Percentiles rank a stretch among this genome's conserved stretches.
Conservation (phyloP, 257 asterid genomes). For the Thymus quinquecostatus region DNA sequence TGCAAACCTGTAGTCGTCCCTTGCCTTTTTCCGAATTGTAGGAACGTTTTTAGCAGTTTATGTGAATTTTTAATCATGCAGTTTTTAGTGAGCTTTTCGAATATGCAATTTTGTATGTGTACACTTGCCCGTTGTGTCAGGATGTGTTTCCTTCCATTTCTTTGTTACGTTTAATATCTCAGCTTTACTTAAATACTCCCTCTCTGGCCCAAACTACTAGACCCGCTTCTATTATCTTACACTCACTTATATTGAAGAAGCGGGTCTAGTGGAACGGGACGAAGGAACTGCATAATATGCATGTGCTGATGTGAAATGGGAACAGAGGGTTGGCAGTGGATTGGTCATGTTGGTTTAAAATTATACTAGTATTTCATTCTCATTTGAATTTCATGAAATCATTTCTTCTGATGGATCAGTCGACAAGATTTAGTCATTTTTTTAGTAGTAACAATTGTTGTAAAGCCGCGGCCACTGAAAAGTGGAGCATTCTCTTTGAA, state of each 20-base stretch:
- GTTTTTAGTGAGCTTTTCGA: conserved; percentile 17
- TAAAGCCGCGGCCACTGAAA: not conserved
- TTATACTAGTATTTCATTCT: not conserved
- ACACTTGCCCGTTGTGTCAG: conserved; percentile 9
- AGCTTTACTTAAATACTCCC: conserved; percentile 3
- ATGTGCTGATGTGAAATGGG: not conserved
- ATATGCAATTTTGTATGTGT: conserved; percentile 38
- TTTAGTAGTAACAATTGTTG: too few relatives aligned
- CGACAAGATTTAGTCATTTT: not conserved
- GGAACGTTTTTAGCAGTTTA: not conserved
- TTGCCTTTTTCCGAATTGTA: too few relatives aligned
- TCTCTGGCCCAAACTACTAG: too few relatives aligned
- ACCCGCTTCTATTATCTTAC: too few relatives aligned
- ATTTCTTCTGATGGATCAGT: not conserved
- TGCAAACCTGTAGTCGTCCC: not conserved
- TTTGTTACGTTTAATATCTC: not conserved
- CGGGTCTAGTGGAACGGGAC: too few relatives aligned
- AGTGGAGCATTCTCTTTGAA: not conserved
- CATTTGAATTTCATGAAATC: not conserved
- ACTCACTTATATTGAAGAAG: too few relatives aligned
- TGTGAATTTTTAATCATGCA: conserved; percentile 1
- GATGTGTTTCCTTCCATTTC: conserved; percentile 5
- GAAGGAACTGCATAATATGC: too few relatives aligned
- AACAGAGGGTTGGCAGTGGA: not conserved
- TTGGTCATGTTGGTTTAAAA: not conserved